Conservation (phyloP, 495 filamentous ascomycete genomes). For the Aspergillus bridgeri region DNA sequence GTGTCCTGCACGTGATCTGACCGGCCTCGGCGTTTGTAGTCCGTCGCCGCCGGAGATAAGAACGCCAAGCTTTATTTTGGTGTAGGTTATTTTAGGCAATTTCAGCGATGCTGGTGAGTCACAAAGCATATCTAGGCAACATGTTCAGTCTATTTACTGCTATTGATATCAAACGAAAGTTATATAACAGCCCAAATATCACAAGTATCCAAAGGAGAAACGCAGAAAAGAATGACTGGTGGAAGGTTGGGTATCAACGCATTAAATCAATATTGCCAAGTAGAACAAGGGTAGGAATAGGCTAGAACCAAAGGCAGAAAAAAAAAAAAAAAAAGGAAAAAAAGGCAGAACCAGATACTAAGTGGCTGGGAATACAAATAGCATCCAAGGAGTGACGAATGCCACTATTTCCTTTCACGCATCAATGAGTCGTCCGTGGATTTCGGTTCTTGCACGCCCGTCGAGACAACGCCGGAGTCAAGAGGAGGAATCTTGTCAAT, state of each 20-base stretch:
- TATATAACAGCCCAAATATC: background rate
- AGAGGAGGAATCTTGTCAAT: slow-evolving; percentile 43
- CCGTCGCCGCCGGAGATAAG: slow-evolving; percentile 10
- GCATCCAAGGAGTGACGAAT: background rate
- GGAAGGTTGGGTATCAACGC: background rate
- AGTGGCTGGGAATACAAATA: background rate
- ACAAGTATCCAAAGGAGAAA: background rate
- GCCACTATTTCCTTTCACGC: slow-evolving; percentile 21
- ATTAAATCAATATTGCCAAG: background rate
- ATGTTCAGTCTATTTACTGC: background rate
- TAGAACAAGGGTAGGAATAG: background rate
- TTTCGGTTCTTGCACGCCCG: slow-evolving; percentile 19
- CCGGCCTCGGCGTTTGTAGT: slow-evolving; percentile 26
- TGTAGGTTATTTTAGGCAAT: background rate
- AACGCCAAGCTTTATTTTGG: background rate
- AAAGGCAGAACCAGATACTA: background rate
- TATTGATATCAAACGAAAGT: background rate
- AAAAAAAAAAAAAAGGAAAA: background rate
- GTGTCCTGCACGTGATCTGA: slow-evolving; percentile 28
- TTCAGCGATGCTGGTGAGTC: background rate
- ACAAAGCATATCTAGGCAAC: background rate
- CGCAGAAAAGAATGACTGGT: background rate
- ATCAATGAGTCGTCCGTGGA: slow-evolving; percentile 11
- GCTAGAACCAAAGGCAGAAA: background rate
- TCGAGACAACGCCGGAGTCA: slow-evolving; percentile 30